Conservation (phyloP, 2,329 filamentous ascomycete genomes). For the Amesomyces nigricolor region DNA sequence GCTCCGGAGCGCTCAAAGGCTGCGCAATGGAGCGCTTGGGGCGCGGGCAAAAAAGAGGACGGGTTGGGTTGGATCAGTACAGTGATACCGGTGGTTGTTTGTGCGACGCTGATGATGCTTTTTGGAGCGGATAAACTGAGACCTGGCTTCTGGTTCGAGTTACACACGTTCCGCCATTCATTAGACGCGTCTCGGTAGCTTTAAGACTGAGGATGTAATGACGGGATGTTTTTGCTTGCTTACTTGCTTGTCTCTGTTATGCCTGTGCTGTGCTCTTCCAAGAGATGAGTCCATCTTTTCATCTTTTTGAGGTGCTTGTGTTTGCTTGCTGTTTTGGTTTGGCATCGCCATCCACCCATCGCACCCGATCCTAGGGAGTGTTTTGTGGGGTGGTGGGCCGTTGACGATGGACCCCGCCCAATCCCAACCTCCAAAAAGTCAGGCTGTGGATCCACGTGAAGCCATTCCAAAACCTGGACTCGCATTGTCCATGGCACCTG, state of each 20-base stretch:
- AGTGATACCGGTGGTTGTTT: neutral
- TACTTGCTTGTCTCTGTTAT: neutral
- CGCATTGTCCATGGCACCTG: neutral
- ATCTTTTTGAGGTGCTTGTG: too few relatives aligned
- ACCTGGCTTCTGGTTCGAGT: slow-evolving; percentile 1
- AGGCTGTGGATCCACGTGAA: neutral
- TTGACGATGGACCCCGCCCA: neutral
- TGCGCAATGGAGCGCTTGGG: neutral
- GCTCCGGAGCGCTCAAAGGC: neutral
- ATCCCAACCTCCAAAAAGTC: neutral
- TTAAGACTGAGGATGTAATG: slow-evolving; percentile 6
- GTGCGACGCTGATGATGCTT: slow-evolving; percentile 5
- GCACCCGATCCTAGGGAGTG: neutral
- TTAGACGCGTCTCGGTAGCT: slow-evolving; percentile 11
- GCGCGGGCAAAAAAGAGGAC: neutral
- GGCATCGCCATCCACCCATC: neutral
- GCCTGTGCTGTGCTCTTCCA: neutral
- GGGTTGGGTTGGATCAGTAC: slow-evolving; percentile 7
- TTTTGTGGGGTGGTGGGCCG: neutral
- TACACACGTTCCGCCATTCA: slow-evolving; percentile 5
- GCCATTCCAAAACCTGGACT: slow-evolving; percentile 1
- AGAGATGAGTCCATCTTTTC: neutral
- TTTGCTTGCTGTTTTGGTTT: neutral
- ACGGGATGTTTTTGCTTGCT: neutral
- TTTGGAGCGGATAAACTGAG: slow-evolving; percentile 19